Base-by-base conservation (phyloP, 306 rosid species). In the Casuarina equisetifolia region DNA sequence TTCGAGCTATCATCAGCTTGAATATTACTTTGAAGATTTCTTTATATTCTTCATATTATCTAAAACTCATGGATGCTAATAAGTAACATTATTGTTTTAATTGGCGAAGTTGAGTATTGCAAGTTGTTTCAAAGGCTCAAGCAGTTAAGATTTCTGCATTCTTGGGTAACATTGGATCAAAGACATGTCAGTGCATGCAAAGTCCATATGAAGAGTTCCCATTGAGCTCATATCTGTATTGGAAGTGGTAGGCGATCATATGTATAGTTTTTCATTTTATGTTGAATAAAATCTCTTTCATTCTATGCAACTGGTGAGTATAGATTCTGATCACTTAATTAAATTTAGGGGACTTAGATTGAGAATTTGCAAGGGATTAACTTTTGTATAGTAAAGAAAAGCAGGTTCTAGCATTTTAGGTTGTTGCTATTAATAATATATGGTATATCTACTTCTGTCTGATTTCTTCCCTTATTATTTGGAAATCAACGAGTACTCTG, bases 251-350 rank as follows among this genome's bases (percentile, higher is more conserved):
- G 50, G 43, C 42, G 6, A 68, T 68, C 72, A 0, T 4, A 4
- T 46, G 74, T 25, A 70, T 48, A 58, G 76, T 55, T 58, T 58
- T 77, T 62, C 74, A 49, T 53, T 68, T 48, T 19, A 6, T 70
- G 35, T 72, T 54, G 55, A 40, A 42, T 81, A 1, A 72, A 45
- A 76, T 62, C 53, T 70, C 59, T 16, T 70, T 39, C 32, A 25
- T 25, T 62, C 46, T 71, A 32, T 64, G 4, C 43, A 68, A 35
- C 66, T 76, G 59, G 64, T 32, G 20, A 32, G 42, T 38, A 68
- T 83, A 19, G 76, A 75, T 35, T 73, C 74, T 82, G 70, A 53
- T 69, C 70, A 25, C 76, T 43, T n/a, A 32, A 20, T 80, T 73
- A 64, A 74, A 59, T 49, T 48, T 77, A 73, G 61, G 54, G 54